phyloP scores from a whole-genome alignment of 208 protist genomes.

The Vickermania spadyakhi region DNA sequence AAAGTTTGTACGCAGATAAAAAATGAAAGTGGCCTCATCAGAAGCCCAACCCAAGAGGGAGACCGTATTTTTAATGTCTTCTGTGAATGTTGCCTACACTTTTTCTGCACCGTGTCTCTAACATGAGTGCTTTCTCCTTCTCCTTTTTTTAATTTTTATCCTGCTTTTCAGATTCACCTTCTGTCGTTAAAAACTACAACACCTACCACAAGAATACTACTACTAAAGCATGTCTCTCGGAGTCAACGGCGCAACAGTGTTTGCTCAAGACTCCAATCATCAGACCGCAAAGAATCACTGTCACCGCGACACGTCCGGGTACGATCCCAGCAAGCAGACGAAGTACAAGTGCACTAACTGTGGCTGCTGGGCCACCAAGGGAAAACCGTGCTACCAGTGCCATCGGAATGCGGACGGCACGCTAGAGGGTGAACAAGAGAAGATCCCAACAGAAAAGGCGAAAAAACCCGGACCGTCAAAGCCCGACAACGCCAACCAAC shows the following conservation, averaged over 20 bases:
- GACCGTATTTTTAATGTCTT: no score
- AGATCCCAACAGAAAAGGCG: background rate
- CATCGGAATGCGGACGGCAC: background rate
- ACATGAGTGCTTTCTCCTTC: no score
- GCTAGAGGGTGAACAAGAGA: background rate
- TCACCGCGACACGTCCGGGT: constrained; percentile 4
- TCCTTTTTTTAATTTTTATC: no score
- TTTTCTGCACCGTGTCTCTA: no score
- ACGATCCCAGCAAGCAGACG: constrained; percentile 5
- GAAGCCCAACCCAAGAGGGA: no score
- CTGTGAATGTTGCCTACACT: no score
- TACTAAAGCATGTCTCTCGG: background rate
- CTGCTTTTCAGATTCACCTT: no score
- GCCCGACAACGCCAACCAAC: constrained; percentile 7
- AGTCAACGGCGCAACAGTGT: background rate
- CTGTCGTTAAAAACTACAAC: no score
- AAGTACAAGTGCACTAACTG: constrained; percentile 4
- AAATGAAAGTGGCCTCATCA: no score
- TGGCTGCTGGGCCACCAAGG: constrained; percentile 8
- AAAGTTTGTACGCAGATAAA: no score
- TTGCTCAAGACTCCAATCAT: constrained; percentile 2
- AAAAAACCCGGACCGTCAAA: background rate
- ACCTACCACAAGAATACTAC: no score
- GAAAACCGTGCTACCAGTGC: constrained; percentile 4
- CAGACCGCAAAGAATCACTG: constrained; percentile 3